Evolutionary conservation across 345 rosid genomes (phyloP).

Genomic region (Pistacia vera): DNA sequence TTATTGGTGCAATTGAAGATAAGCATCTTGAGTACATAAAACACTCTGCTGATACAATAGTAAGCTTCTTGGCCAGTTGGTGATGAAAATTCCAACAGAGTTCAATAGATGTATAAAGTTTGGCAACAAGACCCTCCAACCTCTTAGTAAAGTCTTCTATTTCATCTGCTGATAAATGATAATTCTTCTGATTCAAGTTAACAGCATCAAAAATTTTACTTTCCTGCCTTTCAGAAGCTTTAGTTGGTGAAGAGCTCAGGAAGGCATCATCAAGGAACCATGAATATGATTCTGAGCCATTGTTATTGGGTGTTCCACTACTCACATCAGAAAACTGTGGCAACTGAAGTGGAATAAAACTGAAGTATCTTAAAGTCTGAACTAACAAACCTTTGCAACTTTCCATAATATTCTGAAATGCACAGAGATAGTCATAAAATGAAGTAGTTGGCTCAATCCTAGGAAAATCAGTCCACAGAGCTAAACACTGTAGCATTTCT

Average conservation of each 20-base stretch:
- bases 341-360: conserved; percentile 47
- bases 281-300: conserved; percentile 29
- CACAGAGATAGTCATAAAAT: conserved; percentile 70
- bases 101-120: conserved; percentile 58
- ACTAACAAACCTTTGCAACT: conserved; percentile 58
- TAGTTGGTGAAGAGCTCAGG: conserved; percentile 22
- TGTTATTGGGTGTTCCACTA: conserved; percentile 22
- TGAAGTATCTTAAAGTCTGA: conserved; percentile 40
- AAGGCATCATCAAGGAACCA: conserved; percentile 55
- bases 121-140: conserved; percentile 46
- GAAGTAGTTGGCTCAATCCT: conserved; percentile 58
- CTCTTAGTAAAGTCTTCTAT: conserved; percentile 50
- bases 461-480: conserved; percentile 63
- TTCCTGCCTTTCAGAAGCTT: conserved; percentile 37
- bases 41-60: conserved; percentile 56
- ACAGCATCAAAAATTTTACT: conserved; percentile 25
- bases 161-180: conserved; percentile 47
- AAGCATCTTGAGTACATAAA: conserved; percentile 58
- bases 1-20: conserved; percentile 40
- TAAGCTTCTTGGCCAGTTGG: conserved; percentile 60
- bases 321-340: conserved; percentile 27
- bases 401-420: conserved; percentile 59
- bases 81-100: conserved; percentile 67
- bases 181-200: conserved; percentile 23
- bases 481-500: conserved; percentile 57